phyloP scores from a whole-genome alignment of 768 basidiomycete species.

The Podaxis rugospora region DNA sequence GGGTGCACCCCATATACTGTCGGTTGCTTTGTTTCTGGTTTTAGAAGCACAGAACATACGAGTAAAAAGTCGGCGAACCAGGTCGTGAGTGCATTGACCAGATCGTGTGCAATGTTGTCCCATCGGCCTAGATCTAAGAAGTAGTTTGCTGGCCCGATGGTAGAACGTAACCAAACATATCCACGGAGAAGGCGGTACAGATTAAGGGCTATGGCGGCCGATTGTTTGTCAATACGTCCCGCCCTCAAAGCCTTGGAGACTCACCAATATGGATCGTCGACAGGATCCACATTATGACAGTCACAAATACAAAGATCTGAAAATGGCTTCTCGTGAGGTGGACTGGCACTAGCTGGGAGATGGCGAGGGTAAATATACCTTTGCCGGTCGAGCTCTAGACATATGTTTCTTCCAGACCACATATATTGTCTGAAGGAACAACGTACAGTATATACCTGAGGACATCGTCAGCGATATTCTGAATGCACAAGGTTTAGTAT shows the following conservation, averaged over 20 bases:
- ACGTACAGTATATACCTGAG: not conserved
- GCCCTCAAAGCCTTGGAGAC: not conserved
- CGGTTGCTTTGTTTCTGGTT: not conserved
- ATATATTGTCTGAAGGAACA: constrained; percentile 15
- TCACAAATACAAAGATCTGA: not conserved
- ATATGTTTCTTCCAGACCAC: constrained; percentile 11
- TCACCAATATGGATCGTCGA: constrained; percentile 16
- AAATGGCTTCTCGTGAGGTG: not conserved
- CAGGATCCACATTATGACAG: not conserved
- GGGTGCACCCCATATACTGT: not conserved
- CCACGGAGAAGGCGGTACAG: constrained; percentile 17
- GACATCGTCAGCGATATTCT: not conserved
- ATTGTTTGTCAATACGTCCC: not conserved
- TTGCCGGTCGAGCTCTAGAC: constrained; percentile 9
- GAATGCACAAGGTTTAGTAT: not conserved
- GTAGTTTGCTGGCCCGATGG: constrained; percentile 10
- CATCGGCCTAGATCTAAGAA: constrained; percentile 16
- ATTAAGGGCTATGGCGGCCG: constrained; percentile 14
- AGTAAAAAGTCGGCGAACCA: constrained; percentile 19
- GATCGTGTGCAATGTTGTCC: constrained; percentile 17
- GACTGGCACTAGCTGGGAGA: not conserved
- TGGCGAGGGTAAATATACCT: not conserved
- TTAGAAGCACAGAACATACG: not conserved
- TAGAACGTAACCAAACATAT: constrained; percentile 13
- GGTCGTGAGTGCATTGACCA: constrained; percentile 14